These are phyloP conservation scores for Scytalidium lignicola DNA, from an alignment of 2,329 filamentous ascomycete genomes.

Conservation along the genomic window DNA sequence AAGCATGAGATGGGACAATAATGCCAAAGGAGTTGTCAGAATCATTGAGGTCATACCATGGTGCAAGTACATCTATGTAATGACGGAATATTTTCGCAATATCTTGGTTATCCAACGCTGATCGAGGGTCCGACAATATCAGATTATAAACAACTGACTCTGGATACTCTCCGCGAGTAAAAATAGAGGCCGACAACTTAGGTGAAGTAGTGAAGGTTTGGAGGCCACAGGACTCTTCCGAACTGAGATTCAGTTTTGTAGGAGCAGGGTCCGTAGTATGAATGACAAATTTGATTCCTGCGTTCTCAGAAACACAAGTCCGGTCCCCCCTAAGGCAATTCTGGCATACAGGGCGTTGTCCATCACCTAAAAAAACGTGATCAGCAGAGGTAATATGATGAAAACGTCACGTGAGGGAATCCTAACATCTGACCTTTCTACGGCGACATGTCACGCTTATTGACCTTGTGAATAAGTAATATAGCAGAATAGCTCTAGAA, in stretches of 20 bases:
- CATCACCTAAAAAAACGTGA: conserved; percentile 1
- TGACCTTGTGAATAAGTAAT: neutral
- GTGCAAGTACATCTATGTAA: conserved; percentile 34
- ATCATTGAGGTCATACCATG: conserved; percentile 45
- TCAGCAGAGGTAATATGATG: neutral
- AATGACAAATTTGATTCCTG: conserved; percentile 6
- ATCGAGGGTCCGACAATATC: conserved; percentile 17
- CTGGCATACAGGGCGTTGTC: neutral
- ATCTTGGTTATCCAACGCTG: conserved; percentile 25
- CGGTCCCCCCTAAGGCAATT: neutral
- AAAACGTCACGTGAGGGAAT: neutral
- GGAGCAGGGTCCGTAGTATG: conserved; percentile 4
- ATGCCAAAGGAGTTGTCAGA: conserved; percentile 29
- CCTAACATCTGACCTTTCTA: conserved; percentile 1
- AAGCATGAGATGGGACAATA: conserved; percentile 30
- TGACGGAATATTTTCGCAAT: conserved; percentile 33
- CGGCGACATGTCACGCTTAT: conserved; percentile 1
- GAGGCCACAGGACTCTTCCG: neutral
- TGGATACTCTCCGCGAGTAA: neutral
- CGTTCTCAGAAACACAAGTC: neutral
- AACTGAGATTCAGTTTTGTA: neutral
- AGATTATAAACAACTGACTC: neutral
- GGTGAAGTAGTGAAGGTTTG: neutral
- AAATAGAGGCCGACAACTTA: neutral
- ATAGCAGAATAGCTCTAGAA: neutral